These are phyloP conservation scores for Fusarium siculi DNA, from an alignment of 2,329 filamentous ascomycete genomes.

Conservation along the genomic window DNA sequence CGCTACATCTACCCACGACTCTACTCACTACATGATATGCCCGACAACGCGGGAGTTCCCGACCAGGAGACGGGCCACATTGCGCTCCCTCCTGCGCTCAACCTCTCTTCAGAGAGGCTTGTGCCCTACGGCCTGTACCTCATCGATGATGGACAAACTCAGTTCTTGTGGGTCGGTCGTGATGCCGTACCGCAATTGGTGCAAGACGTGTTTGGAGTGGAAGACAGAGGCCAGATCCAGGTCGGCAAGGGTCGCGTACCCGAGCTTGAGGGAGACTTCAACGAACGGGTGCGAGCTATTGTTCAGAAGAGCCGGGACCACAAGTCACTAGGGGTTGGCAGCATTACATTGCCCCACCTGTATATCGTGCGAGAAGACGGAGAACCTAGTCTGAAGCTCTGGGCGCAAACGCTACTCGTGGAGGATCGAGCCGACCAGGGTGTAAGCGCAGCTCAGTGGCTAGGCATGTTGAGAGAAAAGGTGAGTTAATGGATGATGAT, in stretches of 20 bases:
- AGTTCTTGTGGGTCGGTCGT: constrained; percentile 96
- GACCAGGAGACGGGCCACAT: constrained; percentile 90
- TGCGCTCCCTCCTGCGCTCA: constrained; percentile 82
- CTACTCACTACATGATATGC: constrained; percentile 96
- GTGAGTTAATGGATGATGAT: constrained; percentile 58
- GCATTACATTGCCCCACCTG: constrained; percentile 90
- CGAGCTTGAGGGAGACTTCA: constrained; percentile 94
- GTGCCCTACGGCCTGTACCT: constrained; percentile 93
- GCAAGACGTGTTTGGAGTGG: constrained; percentile 87
- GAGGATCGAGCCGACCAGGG: constrained; percentile 96
- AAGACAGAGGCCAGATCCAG: constrained; percentile 84
- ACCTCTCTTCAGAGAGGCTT: constrained; percentile 88
- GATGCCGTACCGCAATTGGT: constrained; percentile 92
- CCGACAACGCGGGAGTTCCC: constrained; percentile 87
- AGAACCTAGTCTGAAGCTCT: constrained; percentile 92
- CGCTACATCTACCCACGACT: constrained; percentile 90
- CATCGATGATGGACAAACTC: constrained; percentile 96
- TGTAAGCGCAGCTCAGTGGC: constrained; percentile 92
- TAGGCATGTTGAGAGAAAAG: constrained; percentile 94
- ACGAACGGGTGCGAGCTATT: constrained; percentile 89
- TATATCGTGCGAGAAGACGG: constrained; percentile 96
- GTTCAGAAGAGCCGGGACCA: constrained; percentile 93
- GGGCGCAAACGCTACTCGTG: constrained; percentile 95
- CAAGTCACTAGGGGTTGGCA: constrained; percentile 86
- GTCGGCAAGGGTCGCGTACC: constrained; percentile 91